Percentiles rank a stretch among this genome's conserved stretches.
Conservation (phyloP, 768 basidiomycete species). For the Serendipita sp. region DNA sequence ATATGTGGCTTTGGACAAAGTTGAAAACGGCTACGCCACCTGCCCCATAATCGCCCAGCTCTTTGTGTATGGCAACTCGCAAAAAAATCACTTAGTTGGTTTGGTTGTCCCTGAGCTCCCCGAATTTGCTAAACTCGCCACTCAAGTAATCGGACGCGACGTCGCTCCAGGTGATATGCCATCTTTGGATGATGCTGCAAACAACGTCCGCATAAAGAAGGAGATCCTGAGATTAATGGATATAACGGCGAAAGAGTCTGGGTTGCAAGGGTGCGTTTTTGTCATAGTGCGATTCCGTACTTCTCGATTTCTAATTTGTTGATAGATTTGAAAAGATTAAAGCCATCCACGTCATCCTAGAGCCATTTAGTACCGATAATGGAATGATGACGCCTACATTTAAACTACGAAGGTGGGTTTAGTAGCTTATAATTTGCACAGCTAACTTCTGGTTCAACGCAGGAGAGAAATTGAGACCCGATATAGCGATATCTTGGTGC, state of each 20-base stretch:
- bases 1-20: slow-evolving; percentile 93
- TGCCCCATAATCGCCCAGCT: slow-evolving; percentile 59
- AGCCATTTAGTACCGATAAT: slow-evolving; percentile 64
- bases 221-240: slow-evolving; percentile 40
- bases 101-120: slow-evolving; percentile 73
- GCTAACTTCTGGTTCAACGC: background rate
- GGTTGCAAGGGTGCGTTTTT: slow-evolving; percentile 55
- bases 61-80: slow-evolving; percentile 78
- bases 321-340: slow-evolving; percentile 78
- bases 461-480: background rate
- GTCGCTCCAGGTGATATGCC: slow-evolving; percentile 34
- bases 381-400: slow-evolving; percentile 79
- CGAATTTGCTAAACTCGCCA: slow-evolving; percentile 43
- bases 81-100: slow-evolving; percentile 77
- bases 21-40: slow-evolving; percentile 65
- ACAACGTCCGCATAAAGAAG: slow-evolving; percentile 42
- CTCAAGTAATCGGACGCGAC: slow-evolving; percentile 33
- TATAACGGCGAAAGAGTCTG: slow-evolving; percentile 42
- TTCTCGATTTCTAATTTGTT: background rate
- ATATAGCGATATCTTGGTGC: background rate
- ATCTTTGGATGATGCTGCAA: slow-evolving; percentile 35
- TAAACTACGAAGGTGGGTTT: slow-evolving; percentile 51
- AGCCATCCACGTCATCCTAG: slow-evolving; percentile 55
- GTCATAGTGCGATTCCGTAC: background rate
- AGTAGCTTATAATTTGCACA: background rate